A percentile compares a stretch with the other conserved stretches of the same genome.
Conservation (phyloP, 768 basidiomycete species). For the Tephrocybe sp. region DNA sequence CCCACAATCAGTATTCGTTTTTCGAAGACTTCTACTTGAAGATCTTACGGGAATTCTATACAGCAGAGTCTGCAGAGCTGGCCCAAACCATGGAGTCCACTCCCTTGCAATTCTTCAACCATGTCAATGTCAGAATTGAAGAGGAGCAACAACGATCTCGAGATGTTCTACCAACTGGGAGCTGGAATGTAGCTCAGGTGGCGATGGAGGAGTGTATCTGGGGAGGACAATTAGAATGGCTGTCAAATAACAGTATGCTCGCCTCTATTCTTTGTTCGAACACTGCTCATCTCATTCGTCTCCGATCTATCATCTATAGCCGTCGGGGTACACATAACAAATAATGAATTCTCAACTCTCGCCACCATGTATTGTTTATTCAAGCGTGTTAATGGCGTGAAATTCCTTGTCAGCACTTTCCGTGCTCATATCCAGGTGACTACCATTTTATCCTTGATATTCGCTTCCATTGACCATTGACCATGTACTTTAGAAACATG, state of each 20-base stretch:
- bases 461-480: neutral
- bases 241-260: constrained; percentile 30
- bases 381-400: constrained; percentile 49
- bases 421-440: constrained; percentile 57
- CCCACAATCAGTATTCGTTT: constrained; percentile 53
- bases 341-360: constrained; percentile 41
- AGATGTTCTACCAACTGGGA: constrained; percentile 47
- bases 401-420: constrained; percentile 58
- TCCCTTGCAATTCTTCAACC: constrained; percentile 53
- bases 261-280: constrained; percentile 1
- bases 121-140: constrained; percentile 40
- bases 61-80: constrained; percentile 40
- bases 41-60: constrained; percentile 52
- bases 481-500: constrained; percentile 40
- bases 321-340: constrained; percentile 48
- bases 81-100: constrained; percentile 28
- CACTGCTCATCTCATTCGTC: neutral
- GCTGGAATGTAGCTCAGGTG: constrained; percentile 48
- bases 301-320: too few species aligned
- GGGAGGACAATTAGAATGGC: constrained; percentile 35
- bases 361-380: constrained; percentile 60
- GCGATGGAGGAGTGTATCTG: constrained; percentile 54
- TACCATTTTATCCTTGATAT: neutral
- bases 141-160: constrained; percentile 59
- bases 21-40: constrained; percentile 59